Base-by-base conservation (phyloP, 1,284 basidiomycete genomes). In the Heterobasidion parviporum region DNA sequence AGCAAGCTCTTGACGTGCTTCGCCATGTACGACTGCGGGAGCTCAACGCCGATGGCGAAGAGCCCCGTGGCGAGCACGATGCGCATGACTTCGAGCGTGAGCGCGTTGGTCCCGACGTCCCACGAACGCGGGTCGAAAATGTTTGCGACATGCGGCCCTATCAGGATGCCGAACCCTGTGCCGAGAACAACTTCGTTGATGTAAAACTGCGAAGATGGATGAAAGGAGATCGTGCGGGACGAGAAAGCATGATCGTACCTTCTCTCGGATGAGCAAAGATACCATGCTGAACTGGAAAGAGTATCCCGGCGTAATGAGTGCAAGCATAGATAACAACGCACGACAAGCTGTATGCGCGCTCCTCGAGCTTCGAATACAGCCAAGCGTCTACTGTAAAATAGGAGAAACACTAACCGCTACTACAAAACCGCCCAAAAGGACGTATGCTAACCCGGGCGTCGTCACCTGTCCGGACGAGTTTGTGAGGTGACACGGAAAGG, bases 121-220 rank as follows among this genome's bases (percentile, higher is more conserved):
- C 94, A 98, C 0, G 75, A 73, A 1, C 86, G 76, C 0, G 95
- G 94, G 63, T 94, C 75, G 67, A 98, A 92, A 14, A 92, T 74
- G 49, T 81, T 79, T 26, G 86, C 81, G 52, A 77, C 83, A 60
- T 93, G 79, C 0, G 92, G 94, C 0, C 92, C 87, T 58, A 87
- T 79, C 50, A 82, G 62, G 57, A 92, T 78, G 0, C 90, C 87
- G 52, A 89, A 91, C 0, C 80, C 76, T 0, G 93, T 94, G 3
- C 94, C 93, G 45, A 97, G 83, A 38, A 94, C 87, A 26, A 95
- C 94, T 75, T 98, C 95, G 63, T 94, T 95, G 62, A 97, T 84
- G 68, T 89, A 96, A 3, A 96, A 68, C 76, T 87, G 58, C 12
- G 15, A 7, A 46, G 43, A 33, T 26, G 18, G 48, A 41, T 43